Evolutionary conservation across 176 grass and related monocot genomes (phyloP).

Genomic region (Luzula sylvatica): DNA sequence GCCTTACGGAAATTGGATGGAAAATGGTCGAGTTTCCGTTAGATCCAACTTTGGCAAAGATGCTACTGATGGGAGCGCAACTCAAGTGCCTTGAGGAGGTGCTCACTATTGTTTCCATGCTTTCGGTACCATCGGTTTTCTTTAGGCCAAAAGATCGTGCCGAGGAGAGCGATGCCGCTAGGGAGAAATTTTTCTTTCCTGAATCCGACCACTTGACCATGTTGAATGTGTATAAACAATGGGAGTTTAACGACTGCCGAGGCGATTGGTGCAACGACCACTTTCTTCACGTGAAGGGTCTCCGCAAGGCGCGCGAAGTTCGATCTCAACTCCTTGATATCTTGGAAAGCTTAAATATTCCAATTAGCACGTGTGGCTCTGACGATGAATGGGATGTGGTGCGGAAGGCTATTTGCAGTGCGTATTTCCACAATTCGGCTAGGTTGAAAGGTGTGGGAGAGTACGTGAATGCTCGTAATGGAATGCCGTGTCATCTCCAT

Average conservation of each 20-base stretch:
- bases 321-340: constrained; percentile 87
- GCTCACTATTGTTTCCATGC: constrained; percentile 97
- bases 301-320: constrained; percentile 89
- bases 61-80: constrained; percentile 91
- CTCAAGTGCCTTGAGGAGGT: constrained; percentile 83
- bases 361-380: constrained; percentile 67
- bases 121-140: constrained; percentile 96
- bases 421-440: constrained; percentile 89
- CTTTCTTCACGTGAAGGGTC: constrained; percentile 91
- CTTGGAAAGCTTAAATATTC: constrained; percentile 75
- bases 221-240: constrained; percentile 88
- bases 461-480: constrained; percentile 90
- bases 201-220: constrained; percentile 94
- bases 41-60: constrained; percentile 91
- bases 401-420: constrained; percentile 84
- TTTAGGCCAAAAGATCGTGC: constrained; percentile 91
- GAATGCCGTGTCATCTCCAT: constrained; percentile 93
- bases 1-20: constrained; percentile 87
- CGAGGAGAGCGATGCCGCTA: constrained; percentile 89
- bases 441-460: constrained; percentile 86
- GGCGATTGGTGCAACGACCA: constrained; percentile 98
- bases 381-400: constrained; percentile 92
- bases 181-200: constrained; percentile 97
- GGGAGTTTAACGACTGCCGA: constrained; percentile 86
- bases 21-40: constrained; percentile 99